Conservation (phyloP, 1,139 yeast genomes). For the Debaryomycetaceae sp. region DNA sequence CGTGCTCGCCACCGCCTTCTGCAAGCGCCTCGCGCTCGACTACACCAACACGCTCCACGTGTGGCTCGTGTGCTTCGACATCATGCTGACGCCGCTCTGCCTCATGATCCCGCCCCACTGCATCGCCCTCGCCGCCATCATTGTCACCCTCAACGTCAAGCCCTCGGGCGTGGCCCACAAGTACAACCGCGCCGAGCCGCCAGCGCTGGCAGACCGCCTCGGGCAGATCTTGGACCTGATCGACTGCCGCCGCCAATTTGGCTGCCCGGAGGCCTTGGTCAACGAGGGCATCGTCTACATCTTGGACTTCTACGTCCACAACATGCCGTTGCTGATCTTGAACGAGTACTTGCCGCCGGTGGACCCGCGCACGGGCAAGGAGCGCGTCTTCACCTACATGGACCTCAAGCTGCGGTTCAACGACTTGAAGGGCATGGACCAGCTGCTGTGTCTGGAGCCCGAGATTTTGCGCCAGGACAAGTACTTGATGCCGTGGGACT, state of each 20-base stretch:
- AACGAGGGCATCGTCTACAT: slow-evolving; percentile 60
- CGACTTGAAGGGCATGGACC: slow-evolving; percentile 35
- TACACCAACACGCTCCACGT: slow-evolving; percentile 50
- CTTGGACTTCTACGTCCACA: slow-evolving; percentile 58
- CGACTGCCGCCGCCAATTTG: slow-evolving; percentile 37
- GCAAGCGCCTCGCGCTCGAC: slow-evolving; percentile 49
- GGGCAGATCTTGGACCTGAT: slow-evolving; percentile 27
- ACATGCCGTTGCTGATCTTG: slow-evolving; percentile 31
- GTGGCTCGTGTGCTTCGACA: slow-evolving; percentile 76
- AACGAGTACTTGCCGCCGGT: slow-evolving; percentile 26
- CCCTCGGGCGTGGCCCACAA: slow-evolving; percentile 30
- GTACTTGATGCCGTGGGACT: slow-evolving; percentile 48
- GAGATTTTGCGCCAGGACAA: slow-evolving; percentile 39
- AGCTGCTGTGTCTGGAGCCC: slow-evolving; percentile 35
- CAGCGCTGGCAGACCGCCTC: slow-evolving; percentile 20
- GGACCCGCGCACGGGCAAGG: slow-evolving; percentile 37
- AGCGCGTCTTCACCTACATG: slow-evolving; percentile 46
- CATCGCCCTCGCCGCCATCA: slow-evolving; percentile 64
- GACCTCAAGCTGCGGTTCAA: slow-evolving; percentile 42
- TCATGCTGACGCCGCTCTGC: slow-evolving; percentile 66
- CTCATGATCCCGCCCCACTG: slow-evolving; percentile 77
- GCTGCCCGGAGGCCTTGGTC: slow-evolving; percentile 49
- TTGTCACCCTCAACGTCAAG: slow-evolving; percentile 38
- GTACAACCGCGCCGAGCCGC: slow-evolving; percentile 22
- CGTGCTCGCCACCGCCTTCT: slow-evolving; percentile 62